Evolutionary conservation across 1,284 basidiomycete species (phyloP), one percentile per base, ranked within the genome.

Genomic region (Microbotryomycetes sp.): DNA sequence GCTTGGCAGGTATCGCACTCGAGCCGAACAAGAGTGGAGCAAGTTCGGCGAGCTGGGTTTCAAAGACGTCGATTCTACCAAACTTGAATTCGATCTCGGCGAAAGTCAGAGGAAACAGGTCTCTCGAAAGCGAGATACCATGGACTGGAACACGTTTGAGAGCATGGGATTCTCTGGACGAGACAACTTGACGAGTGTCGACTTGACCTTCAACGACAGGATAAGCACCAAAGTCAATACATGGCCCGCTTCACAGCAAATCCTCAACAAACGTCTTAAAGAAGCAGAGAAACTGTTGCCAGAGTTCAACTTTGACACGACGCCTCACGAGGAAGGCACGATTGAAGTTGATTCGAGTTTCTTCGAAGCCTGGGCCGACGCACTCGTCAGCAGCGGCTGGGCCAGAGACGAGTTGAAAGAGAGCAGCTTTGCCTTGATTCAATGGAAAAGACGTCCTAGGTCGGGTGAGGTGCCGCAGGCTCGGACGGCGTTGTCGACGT

Each of bases 281-380:
- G 69, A 68, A n/a, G 56, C 60, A 4, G 67, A 67, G 47, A 56
- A 65, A 56, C 29, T 27, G 24, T 52, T 68, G 45, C 67, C 73
- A 1, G 28, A 61, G 5, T 74, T 73, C 52, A 64, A 70, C 6
- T 70, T 70, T 65, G 72, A 74, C 48, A 70, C 69, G 35, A 71
- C 64, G 2, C 56, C 71, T n/a, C 62, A 59, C 5, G 68, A 71
- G 28, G 68, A 67, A 24, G 63, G 60, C 6, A 54, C 55, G 23
- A 30, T 66, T 49, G 48, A 60, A 11, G 59, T 74, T 47, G 73
- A 74, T 54, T 61, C 62, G n/a, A 57, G 64, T 47, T 74, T 73
- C 54, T 68, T 73, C 52, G 71, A 74, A 55, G 68, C 70, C 2
- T 74, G 69, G 65, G 71, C 70, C 6, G 72, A 74, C 59, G 69